A percentile compares a stretch with the other conserved stretches of the same genome.
These are phyloP conservation scores for Nicotiana benthamiana DNA, from an alignment of 257 asterid genomes.

Conservation along the genomic window DNA sequence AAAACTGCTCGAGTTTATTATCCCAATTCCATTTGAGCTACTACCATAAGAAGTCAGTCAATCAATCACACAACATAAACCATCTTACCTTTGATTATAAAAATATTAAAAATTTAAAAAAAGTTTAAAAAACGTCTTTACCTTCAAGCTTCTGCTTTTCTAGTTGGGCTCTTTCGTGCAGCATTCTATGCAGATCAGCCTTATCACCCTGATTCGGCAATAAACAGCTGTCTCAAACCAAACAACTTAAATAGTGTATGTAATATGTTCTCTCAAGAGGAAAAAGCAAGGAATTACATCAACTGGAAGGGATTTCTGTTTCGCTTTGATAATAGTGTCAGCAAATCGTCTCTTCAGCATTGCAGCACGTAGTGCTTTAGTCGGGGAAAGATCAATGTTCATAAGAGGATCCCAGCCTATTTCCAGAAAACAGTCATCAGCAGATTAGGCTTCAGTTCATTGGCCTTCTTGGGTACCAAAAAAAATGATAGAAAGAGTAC, in stretches of 20 bases:
- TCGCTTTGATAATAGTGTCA: slow-evolving; percentile 62
- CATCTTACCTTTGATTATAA: slow-evolving; percentile 29
- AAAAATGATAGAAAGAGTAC: background rate
- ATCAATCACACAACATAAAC: background rate
- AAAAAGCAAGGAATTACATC: slow-evolving; percentile 19
- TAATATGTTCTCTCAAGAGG: background rate
- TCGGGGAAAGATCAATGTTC: slow-evolving; percentile 41
- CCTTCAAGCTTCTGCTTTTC: slow-evolving; percentile 59
- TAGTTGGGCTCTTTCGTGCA: slow-evolving; percentile 47
- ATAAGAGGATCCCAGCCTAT: slow-evolving; percentile 33
- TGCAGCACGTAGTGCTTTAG: slow-evolving; percentile 72
- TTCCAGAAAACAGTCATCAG: background rate
- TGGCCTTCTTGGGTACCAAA: background rate
- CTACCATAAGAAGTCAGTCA: background rate
- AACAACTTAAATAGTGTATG: background rate
- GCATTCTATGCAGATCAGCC: slow-evolving; percentile 33
- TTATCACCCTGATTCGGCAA: slow-evolving; percentile 32
- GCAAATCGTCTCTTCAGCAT: slow-evolving; percentile 76
- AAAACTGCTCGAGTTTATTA: background rate
- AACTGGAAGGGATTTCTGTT: slow-evolving; percentile 28
- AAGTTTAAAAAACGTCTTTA: background rate
- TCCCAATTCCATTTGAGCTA: background rate
- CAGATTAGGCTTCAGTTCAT: background rate
- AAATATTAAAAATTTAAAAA: too few species aligned
- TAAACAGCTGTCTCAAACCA: background rate